A percentile compares a stretch with the other conserved stretches of the same genome.
Evolutionary conservation across 2,329 filamentous ascomycete species (phyloP).

Genomic region (Cordyceps pruinosa): DNA sequence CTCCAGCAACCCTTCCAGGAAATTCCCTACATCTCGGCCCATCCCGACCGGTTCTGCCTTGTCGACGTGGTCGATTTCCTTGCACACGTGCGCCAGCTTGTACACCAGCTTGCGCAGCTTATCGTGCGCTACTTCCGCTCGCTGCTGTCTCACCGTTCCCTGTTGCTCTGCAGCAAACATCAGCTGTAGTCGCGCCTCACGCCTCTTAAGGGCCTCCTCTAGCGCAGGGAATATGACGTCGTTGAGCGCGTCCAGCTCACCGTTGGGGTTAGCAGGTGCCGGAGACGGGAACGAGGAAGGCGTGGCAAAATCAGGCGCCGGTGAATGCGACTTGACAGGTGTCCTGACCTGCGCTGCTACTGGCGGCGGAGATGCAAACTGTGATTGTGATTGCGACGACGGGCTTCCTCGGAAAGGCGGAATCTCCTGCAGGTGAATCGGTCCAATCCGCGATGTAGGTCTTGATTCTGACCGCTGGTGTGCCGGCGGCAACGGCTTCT

Average conservation of each 20-base stretch:
- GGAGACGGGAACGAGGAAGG: conserved; percentile 49
- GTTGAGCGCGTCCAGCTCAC: conserved; percentile 76
- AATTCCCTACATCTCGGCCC: conserved; percentile 82
- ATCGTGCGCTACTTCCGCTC: conserved; percentile 68
- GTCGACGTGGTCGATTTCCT: conserved; percentile 85
- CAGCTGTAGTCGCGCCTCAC: conserved; percentile 53
- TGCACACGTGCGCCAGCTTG: conserved; percentile 76
- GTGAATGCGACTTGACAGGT: conserved; percentile 26
- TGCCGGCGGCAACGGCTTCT: conserved; percentile 16
- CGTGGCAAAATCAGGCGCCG: conserved; percentile 26
- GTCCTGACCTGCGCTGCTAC: conserved; percentile 5
- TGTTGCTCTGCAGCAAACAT: conserved; percentile 26
- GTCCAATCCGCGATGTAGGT: conserved; percentile 31
- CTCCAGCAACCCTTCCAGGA: conserved; percentile 86
- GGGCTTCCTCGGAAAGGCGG: conserved; percentile 44
- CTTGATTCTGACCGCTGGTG: conserved; percentile 23
- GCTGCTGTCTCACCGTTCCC: conserved; percentile 55
- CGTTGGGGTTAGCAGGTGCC: conserved; percentile 50
- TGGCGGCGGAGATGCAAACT: conserved; percentile 13
- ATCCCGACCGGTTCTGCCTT: conserved; percentile 83
- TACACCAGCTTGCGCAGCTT: conserved; percentile 73
- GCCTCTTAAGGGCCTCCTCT: conserved; percentile 80
- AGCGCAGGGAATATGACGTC: conserved; percentile 91
- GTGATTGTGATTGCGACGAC: conserved; percentile 23
- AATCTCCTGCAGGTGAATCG: conserved; percentile 46